Evolutionary conservation across 148 eudicot genomes (phyloP), one percentile per base, ranked within the genome.

Genomic region (Fagopyrum tataricum): DNA sequence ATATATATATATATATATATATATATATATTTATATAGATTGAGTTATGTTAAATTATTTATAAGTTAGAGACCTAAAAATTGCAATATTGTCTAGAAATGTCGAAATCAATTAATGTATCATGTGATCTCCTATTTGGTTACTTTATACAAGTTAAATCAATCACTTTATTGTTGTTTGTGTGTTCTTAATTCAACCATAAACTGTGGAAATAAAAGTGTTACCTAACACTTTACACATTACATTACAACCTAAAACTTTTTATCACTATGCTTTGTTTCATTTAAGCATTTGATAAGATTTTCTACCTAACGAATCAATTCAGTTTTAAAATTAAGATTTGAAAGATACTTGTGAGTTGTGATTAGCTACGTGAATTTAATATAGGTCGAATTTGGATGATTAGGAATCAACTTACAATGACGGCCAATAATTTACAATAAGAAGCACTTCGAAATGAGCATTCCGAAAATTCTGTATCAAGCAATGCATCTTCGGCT

Each of bases 371-470:
- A 5, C 8, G 10, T 64, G 69, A 6, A 64, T 61, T 61, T 11
- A 24, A 61, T 61, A 9, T 58, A 58, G 64, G 10, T 23, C 31
- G 12, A 4, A 3, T 10, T 53, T 53, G 6, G 59, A 4, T 15
- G 40, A 37, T 9, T 31, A 31, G 20, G 44, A 40, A 5, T n/a
- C 10, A 44, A 79, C 94, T 88, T 83, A 91, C 99, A 51, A 84
- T 73, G 41, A 90, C 75, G 74, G 92, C 89, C 51, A 91, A 72
- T 67, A 77, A 69, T 85, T 82, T 90, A 81, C 96, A 90, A 68
- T 78, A 85, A 53, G 86, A 75, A 51, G 85, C 89, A 73, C 80
- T 82, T 72, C 67, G 75, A 67, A 83, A 75, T 12, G 83, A 80
- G 79, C 85, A 82, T 53, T 85, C 84, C 0, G 78, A 41, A 31